A percentile compares a stretch with the other conserved stretches of the same genome.
These are phyloP conservation scores for Zopfia rhizophila DNA, from an alignment of 2,329 filamentous ascomycete species.

Conservation along the genomic window DNA sequence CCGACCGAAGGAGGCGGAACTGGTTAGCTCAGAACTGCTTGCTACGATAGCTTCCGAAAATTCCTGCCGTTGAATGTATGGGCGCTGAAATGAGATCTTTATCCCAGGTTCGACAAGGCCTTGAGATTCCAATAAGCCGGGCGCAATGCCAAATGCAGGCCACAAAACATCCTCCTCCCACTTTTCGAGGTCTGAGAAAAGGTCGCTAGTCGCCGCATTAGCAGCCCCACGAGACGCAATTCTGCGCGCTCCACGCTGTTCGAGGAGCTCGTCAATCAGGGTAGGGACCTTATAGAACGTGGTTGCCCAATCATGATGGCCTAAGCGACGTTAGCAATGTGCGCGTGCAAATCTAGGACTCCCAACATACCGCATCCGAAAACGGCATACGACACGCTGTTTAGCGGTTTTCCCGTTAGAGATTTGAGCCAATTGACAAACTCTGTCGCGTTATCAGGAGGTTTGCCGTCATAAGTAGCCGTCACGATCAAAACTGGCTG, in stretches of 20 bases:
- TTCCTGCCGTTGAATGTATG: too few relatives aligned
- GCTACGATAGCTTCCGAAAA: too few relatives aligned
- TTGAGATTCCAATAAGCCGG: too few relatives aligned
- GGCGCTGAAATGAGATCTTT: too few relatives aligned
- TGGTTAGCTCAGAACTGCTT: too few relatives aligned
- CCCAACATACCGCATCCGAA: constrained; percentile 40
- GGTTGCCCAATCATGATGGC: constrained; percentile 44
- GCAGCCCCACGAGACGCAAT: constrained; percentile 30
- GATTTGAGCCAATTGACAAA: constrained; percentile 47
- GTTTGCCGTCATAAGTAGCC: constrained; percentile 48
- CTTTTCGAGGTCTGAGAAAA: too few relatives aligned
- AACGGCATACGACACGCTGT: constrained; percentile 41
- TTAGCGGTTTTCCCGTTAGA: constrained; percentile 21
- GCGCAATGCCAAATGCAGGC: too few relatives aligned
- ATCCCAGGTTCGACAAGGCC: too few relatives aligned
- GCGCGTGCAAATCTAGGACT: not conserved
- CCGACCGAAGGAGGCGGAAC: too few relatives aligned
- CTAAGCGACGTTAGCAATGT: not conserved
- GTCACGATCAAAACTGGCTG: constrained; percentile 46
- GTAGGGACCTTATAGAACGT: constrained; percentile 50
- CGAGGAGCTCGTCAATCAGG: constrained; percentile 36
- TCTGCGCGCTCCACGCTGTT: constrained; percentile 26
- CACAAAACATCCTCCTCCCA: too few relatives aligned
- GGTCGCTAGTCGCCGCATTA: too few relatives aligned
- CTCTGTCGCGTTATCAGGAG: constrained; percentile 47